Evolutionary conservation across 768 basidiomycete species (phyloP), one percentile per base, ranked within the genome.

Genomic region (Phallus indusiatus): DNA sequence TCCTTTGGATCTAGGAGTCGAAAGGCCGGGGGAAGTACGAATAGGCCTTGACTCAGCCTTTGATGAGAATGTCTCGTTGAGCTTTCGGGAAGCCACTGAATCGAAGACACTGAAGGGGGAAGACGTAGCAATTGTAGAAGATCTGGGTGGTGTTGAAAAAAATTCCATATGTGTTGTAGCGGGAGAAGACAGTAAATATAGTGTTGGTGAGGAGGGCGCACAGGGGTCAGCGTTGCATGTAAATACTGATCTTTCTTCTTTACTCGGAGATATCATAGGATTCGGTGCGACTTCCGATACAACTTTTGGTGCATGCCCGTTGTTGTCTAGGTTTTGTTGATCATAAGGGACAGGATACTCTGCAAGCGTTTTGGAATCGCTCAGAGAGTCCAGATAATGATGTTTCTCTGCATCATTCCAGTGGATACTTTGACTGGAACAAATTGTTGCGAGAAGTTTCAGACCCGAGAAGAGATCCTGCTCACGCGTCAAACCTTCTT

Each of bases 391-490:
- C 34, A 50, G 9, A 52, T 58, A 58, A n/a, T 42, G 49, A 37
- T 59, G 47, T 42, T 46, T 50, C 17, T 6, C 46, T 33, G 35
- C 22, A 42, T 14, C 14, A 51, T 59, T 48, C 57, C 57, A 59
- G 18, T 28, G 57, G 35, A 59, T 47, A 28, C 33, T 59, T 17
- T 47, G 36, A 22, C 57, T 59, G n/a, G 57, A 24, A 37, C 57
- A 59, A 12, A 59, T 20, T 5, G 57, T 48, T 5, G 57, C 57
- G 20, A 59, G 47, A 59, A 59, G 18, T 3, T 35, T 48, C 35
- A 59, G 49, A 17, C 49, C 49, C 18, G 49, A 36, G 5, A 48
- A 48, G 12, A 48, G 49, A 36, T 48, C 20, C 9, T 59, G 47
- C 52, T 17, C 49, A 59, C 57, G 57, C 48, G 57, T 59, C 37